A percentile compares a stretch with the other conserved stretches of the same genome.
Evolutionary conservation across 768 basidiomycete species (phyloP).

Genomic region (Candolleomyces aberdarensis): DNA sequence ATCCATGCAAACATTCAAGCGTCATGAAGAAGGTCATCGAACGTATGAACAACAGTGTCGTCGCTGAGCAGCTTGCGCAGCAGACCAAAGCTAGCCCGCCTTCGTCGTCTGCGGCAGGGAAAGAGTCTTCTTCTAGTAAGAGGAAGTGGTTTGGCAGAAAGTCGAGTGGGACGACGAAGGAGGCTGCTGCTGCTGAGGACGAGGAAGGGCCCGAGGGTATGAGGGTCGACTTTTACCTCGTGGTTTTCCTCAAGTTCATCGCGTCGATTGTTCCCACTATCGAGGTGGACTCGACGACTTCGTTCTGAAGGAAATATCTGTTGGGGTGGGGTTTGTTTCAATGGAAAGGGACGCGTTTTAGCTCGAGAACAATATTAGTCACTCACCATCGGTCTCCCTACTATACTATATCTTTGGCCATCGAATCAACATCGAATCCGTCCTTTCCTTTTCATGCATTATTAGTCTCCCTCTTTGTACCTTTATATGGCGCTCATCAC

Average conservation of each 20-base stretch:
- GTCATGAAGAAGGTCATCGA: constrained; percentile 99
- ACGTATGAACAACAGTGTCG: constrained; percentile 89
- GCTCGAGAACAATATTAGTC: not conserved
- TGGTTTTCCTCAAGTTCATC: constrained; percentile 99
- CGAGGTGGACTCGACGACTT: constrained; percentile 91
- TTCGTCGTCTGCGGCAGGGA: constrained; percentile 29
- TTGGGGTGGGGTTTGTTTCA: too few species aligned
- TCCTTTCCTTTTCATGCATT: not conserved
- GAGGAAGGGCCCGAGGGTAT: constrained; percentile 85
- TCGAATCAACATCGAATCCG: too few species aligned
- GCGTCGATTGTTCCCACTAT: constrained; percentile 98
- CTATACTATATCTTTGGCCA: not conserved
- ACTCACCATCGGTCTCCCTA: not conserved
- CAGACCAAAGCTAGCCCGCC: constrained; percentile 44
- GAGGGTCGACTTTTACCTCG: constrained; percentile 96
- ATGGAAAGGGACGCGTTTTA: too few species aligned
- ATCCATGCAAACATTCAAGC: constrained; percentile 97
- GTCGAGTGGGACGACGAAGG: constrained; percentile 53
- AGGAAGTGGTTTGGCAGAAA: constrained; percentile 90
- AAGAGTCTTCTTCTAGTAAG: constrained; percentile 46
- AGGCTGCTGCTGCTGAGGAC: constrained; percentile 37
- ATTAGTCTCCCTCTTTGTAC: not conserved
- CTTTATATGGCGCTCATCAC: not conserved
- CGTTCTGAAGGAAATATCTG: constrained; percentile 39
- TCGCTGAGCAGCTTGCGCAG: constrained; percentile 65